Conservation (phyloP, 2,329 filamentous ascomycete genomes). For the Ceratocystis destructans region DNA sequence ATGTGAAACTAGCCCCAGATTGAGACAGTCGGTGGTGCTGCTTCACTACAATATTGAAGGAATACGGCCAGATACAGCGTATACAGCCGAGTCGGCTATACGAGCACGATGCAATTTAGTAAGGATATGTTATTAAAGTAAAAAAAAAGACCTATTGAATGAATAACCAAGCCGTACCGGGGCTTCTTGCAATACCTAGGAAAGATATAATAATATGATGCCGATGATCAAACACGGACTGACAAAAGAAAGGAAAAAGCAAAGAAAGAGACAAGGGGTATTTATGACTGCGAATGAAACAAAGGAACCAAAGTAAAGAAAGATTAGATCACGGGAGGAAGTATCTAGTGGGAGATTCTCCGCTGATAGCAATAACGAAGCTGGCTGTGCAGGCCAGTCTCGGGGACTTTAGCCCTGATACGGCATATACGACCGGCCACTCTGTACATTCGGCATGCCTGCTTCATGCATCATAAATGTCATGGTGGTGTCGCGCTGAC, state of each 20-base stretch:
- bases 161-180: not conserved
- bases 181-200: not conserved
- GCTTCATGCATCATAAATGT: constrained; percentile 40
- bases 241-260: constrained; percentile 1
- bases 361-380: not conserved
- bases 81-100: not conserved
- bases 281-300: not conserved
- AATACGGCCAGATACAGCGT: too few relatives aligned
- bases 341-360: not conserved
- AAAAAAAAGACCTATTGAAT: not conserved
- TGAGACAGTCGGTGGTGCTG: not conserved
- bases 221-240: not conserved
- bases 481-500: constrained; percentile 35
- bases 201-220: constrained; percentile 1
- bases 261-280: not conserved
- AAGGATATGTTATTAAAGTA: not conserved
- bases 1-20: constrained; percentile 31
- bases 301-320: constrained; percentile 8
- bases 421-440: constrained; percentile 33
- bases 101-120: not conserved
- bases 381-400: constrained; percentile 22
- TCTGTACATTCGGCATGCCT: constrained; percentile 30
- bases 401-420: constrained; percentile 21
- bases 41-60: not conserved
- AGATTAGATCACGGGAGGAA: constrained; percentile 10